Conservation (phyloP, 768 basidiomycete species). For the Pisolithus albus region DNA sequence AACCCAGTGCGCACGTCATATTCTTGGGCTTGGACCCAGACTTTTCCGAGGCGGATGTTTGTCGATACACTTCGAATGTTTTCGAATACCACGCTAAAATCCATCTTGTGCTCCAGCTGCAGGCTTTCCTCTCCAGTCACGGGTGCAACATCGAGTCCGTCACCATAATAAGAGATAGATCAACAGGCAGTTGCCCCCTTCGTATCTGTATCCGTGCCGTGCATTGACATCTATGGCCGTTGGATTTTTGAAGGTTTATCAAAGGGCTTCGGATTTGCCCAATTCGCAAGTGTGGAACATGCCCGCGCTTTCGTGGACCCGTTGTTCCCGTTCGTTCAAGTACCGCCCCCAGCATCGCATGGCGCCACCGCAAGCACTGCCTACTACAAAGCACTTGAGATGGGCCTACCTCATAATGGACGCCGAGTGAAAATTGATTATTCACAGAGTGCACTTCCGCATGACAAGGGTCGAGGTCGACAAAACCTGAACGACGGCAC, state of each 20-base stretch:
- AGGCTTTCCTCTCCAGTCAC: slow-evolving; percentile 65
- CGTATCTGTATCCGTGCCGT: slow-evolving; percentile 58
- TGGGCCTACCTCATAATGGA: slow-evolving; percentile 65
- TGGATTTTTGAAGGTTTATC: slow-evolving; percentile 80
- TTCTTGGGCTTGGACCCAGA: slow-evolving; percentile 91
- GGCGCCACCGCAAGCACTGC: slow-evolving; percentile 68
- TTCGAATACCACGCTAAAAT: slow-evolving; percentile 30
- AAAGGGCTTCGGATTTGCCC: slow-evolving; percentile 96
- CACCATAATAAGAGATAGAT: slow-evolving; percentile 94
- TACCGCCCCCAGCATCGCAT: slow-evolving; percentile 87
- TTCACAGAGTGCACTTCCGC: slow-evolving; percentile 75
- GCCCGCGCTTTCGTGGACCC: slow-evolving; percentile 89
- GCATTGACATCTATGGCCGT: slow-evolving; percentile 68
- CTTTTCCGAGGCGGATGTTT: slow-evolving; percentile 89
- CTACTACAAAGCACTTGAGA: slow-evolving; percentile 71
- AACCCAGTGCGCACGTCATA: slow-evolving; percentile 89
- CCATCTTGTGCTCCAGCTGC: slow-evolving; percentile 50
- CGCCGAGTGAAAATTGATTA: slow-evolving; percentile 94
- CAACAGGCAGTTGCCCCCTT: slow-evolving; percentile 89
- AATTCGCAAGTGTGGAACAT: slow-evolving; percentile 80
- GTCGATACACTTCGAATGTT: slow-evolving; percentile 36
- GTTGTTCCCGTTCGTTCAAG: slow-evolving; percentile 83
- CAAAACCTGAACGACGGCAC: slow-evolving; percentile 87
- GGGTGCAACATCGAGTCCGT: slow-evolving; percentile 78
- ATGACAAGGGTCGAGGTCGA: slow-evolving; percentile 53